Conservation (phyloP, 192 early-diverging fungal genomes). For the Dissophora globulifera region DNA sequence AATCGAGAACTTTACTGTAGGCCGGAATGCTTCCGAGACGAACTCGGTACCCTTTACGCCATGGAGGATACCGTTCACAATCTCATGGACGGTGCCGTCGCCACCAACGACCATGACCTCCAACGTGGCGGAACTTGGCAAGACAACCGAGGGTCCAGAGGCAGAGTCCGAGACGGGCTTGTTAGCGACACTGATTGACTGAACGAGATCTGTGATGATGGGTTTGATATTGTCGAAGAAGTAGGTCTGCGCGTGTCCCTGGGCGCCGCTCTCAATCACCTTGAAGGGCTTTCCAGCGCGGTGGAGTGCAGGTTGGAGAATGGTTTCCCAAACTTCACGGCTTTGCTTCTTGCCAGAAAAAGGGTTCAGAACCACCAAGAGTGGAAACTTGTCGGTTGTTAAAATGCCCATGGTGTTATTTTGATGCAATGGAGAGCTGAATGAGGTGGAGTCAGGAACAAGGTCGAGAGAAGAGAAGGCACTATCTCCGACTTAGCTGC, state of each 20-base stretch:
- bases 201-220: conserved; percentile 44
- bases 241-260: conserved; percentile 31
- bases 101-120: conserved; percentile 60
- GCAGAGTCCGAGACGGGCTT: not conserved
- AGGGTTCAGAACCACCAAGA: conserved; percentile 55
- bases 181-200: conserved; percentile 20
- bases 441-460: not conserved
- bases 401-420: conserved; percentile 43
- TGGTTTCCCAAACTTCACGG: conserved; percentile 27
- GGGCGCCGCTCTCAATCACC: conserved; percentile 23
- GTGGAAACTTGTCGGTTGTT: conserved; percentile 20
- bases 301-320: conserved; percentile 53
- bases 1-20: conserved; percentile 51
- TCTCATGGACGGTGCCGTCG: conserved; percentile 63
- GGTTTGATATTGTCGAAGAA: conserved; percentile 43
- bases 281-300: conserved; percentile 27
- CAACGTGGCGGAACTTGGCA: conserved; percentile 24
- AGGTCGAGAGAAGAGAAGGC: too few species aligned
- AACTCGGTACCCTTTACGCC: conserved; percentile 25
- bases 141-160: not conserved
- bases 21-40: conserved; percentile 10
- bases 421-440: not conserved
- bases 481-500: not conserved
- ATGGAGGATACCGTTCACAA: conserved; percentile 59
- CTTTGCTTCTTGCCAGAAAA: conserved; percentile 44